These are phyloP conservation scores for Tulasnella sp. DNA, from an alignment of 768 basidiomycete species.

Conservation along the genomic window DNA sequence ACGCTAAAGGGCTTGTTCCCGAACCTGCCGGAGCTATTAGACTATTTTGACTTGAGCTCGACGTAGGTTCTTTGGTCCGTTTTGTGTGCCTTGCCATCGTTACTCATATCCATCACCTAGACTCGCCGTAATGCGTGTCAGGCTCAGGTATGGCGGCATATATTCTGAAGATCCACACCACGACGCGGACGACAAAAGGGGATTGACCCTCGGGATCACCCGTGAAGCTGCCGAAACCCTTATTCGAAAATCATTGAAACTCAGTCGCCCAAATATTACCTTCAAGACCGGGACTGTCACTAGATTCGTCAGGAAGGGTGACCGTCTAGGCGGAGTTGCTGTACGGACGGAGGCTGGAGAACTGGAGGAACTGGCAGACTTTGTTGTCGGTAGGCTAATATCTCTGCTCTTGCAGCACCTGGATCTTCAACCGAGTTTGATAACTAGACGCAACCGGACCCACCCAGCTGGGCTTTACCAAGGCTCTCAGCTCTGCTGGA, in stretches of 20 bases:
- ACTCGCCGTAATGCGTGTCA: neutral
- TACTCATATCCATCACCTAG: neutral
- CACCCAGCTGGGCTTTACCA: neutral
- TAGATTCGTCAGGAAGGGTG: neutral
- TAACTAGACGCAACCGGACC: slow-evolving; percentile 29
- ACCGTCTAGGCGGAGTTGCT: neutral
- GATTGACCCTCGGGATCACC: slow-evolving; percentile 2
- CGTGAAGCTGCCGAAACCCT: slow-evolving; percentile 21
- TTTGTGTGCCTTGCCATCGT: neutral
- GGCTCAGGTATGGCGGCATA: neutral
- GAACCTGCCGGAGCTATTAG: slow-evolving; percentile 6
- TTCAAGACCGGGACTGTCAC: slow-evolving; percentile 25
- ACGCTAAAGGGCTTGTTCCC: slow-evolving; percentile 22
- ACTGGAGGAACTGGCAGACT: neutral
- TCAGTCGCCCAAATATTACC: neutral
- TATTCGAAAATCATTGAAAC: slow-evolving; percentile 6
- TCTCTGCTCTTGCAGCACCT: too few relatives aligned
- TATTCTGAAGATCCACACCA: neutral
- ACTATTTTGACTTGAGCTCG: neutral
- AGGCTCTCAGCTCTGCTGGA: slow-evolving; percentile 18
- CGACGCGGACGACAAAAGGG: too few relatives aligned
- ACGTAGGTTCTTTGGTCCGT: neutral
- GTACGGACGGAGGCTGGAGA: neutral
- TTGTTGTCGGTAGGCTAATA: slow-evolving; percentile 18
- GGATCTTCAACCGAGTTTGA: neutral